Base-by-base conservation (phyloP, 495 filamentous ascomycete genomes). In the Sabuloglossum arenarium region DNA sequence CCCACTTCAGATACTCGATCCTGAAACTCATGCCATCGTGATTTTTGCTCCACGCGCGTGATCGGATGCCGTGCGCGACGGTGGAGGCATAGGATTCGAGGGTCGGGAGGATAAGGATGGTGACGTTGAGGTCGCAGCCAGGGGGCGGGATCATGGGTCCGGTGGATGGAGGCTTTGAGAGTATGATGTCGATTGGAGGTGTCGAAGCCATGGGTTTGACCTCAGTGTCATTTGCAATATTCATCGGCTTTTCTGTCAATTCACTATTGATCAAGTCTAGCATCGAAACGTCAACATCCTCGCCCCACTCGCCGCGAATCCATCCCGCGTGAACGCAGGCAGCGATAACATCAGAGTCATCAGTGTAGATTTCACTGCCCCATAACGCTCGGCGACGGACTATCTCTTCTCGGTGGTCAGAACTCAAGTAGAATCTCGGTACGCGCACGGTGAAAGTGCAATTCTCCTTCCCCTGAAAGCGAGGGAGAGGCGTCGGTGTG, bases 361-460 rank as follows among this genome's bases (percentile, higher is more conserved):
- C 93, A 0, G 88, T 94, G 66, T 98, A 97, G 6, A 97, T 74
- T 21, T 88, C 86, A 0, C 87, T 89, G 10, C 91, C 91, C 89
- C 89, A 98, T 1, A 98, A 67, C 1, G 84, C 81, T 45, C 84
- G 77, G 14, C 82, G 75, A 6, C 75, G 68, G 23, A 85, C 89
- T 60, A 97, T 87, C 61, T 91, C 86, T 64, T 88, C 83, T 8
- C 88, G 78, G 32, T 80, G 75, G 6, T 70, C 67, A 0, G 75
- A 64, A 16, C 73, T 76, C 27, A 99, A 75, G 61, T 88, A 85
- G 59, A 81, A 78, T 19, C 86, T 79, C 3, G 88, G 84, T 6
- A 97, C 82, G 45, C 88, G 85, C 53, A 97, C 70, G 6, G 86
- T 93, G 60, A 91, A 78, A 0, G 88, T 94, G 64, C 86, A 94